Base-by-base conservation (phyloP, 805 yeast species). In the Metschnikowia aberdeeniae region DNA sequence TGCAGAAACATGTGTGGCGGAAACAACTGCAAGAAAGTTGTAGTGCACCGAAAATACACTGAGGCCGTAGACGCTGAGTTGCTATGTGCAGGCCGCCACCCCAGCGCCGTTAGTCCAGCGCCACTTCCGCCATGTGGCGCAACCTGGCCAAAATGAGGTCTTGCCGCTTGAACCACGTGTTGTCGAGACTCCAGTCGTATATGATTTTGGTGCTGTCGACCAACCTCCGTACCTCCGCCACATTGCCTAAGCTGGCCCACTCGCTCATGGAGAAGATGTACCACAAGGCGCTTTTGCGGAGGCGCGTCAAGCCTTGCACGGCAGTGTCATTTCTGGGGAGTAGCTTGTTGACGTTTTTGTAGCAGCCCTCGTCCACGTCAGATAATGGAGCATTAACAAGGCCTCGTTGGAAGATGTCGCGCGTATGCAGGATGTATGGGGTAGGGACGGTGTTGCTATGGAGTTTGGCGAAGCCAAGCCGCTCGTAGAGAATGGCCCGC, bases 271-370 rank as follows among this genome's bases (percentile, higher is more conserved):
- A 82, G 24, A 89, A 60, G 24, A 89, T 60, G 52, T 76, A 75
- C 88, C 96, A 89, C 26, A 90, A 71, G 0, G 87, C 79, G 1
- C 89, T 80, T 59, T 89, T 89, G 44, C 97, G 74, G 42, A 64
- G 64, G 46, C 95, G 70, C 2, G 85, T 78, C 17, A 79, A 61
- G 0, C 92, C 74, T 20, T 53, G 82, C 31, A 75, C 59, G 0
- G 72, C 67, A 4, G 69, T 65, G 42, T 72, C 58, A 29, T 70
- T 63, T 5, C 58, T 55, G 3, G 68, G 66, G 5, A 45, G 24
- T 13, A 78, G 53, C 42, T 75, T 69, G 36, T 55, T 39, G 1
- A 60, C 58, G 57, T 71, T 72, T 44, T 59, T 53, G 54, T 69
- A 66, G 30, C 50, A 44, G 13, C 64, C 71, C 12, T 57, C 56